Conservation (phyloP, 202 grass and related monocot species). For the Elaeis oleifera region DNA sequence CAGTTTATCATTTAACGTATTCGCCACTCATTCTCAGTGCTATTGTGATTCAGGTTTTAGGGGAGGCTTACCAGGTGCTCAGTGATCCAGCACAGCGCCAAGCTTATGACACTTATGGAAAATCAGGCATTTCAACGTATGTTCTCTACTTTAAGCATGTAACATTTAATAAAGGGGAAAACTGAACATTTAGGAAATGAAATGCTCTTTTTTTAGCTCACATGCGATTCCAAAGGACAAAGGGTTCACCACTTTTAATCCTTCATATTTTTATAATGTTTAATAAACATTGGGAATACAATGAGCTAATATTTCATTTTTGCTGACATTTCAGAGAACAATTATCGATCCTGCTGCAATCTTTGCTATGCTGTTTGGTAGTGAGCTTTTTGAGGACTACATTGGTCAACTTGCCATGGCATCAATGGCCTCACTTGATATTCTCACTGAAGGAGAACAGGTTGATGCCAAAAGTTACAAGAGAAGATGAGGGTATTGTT, state of each 20-base stretch:
- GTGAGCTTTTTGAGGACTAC: slow-evolving; percentile 95
- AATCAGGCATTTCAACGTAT: slow-evolving; percentile 95
- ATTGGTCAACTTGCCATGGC: slow-evolving; percentile 96
- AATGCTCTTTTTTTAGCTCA: neutral
- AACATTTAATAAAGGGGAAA: neutral
- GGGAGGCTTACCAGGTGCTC: slow-evolving; percentile 96
- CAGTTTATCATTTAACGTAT: no score
- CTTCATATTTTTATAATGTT: no score
- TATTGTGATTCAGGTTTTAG: slow-evolving; percentile 56
- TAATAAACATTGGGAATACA: neutral
- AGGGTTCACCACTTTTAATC: neutral
- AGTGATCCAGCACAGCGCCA: slow-evolving; percentile 76
- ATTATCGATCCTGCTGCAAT: slow-evolving; percentile 98
- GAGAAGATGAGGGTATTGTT: slow-evolving; percentile 77
- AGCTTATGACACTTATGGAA: slow-evolving; percentile 68
- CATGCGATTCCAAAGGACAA: neutral
- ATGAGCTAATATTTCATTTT: slow-evolving; percentile 23
- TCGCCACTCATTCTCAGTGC: no score
- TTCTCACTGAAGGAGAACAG: slow-evolving; percentile 63
- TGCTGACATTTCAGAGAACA: slow-evolving; percentile 48
- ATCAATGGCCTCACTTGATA: slow-evolving; percentile 94
- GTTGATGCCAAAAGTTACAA: slow-evolving; percentile 65
- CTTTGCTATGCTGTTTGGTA: slow-evolving; percentile 96
- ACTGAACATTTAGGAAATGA: neutral
- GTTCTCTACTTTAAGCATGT: slow-evolving; percentile 23